Evolutionary conservation across 177 flowering plant species (phyloP).

Genomic region (Vitis hybrid): DNA sequence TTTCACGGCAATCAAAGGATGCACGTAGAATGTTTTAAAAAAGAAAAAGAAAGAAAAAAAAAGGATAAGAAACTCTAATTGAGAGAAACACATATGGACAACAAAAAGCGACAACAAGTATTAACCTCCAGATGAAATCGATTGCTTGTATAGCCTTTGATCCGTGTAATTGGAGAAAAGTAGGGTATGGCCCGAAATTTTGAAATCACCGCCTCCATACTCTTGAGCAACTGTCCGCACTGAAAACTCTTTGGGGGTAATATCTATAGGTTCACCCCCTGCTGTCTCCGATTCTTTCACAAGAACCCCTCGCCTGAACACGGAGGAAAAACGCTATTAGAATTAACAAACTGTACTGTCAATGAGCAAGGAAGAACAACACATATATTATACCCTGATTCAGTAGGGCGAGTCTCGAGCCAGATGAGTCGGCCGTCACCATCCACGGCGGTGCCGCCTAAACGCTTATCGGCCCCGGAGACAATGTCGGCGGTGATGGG

Average conservation of each 20-base stretch:
- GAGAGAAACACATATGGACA: too few species aligned
- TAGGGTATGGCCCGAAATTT: slow-evolving; percentile 53
- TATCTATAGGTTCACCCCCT: slow-evolving; percentile 60
- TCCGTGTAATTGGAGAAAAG: slow-evolving; percentile 87
- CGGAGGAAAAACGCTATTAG: neutral
- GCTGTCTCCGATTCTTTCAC: slow-evolving; percentile 55
- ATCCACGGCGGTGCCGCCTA: slow-evolving; percentile 73
- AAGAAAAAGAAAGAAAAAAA: neutral
- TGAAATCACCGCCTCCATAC: slow-evolving; percentile 91
- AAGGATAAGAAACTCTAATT: too few species aligned
- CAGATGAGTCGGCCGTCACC: slow-evolving; percentile 64
- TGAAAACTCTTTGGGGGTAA: slow-evolving; percentile 74
- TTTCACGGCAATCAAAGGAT: too few species aligned
- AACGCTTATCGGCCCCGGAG: slow-evolving; percentile 70
- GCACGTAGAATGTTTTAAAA: too few species aligned
- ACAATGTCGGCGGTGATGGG: slow-evolving; percentile 92
- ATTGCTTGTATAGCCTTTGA: slow-evolving; percentile 85
- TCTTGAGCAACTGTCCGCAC: slow-evolving; percentile 84
- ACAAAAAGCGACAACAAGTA: neutral
- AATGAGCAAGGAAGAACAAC: neutral
- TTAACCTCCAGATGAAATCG: slow-evolving; percentile 49
- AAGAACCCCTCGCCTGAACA: slow-evolving; percentile 67
- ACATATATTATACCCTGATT: slow-evolving; percentile 55
- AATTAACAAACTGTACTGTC: neutral
- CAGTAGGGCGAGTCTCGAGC: slow-evolving; percentile 85